Conservation (phyloP, 2,329 filamentous ascomycete species). For the Corinectria fuckeliana region DNA sequence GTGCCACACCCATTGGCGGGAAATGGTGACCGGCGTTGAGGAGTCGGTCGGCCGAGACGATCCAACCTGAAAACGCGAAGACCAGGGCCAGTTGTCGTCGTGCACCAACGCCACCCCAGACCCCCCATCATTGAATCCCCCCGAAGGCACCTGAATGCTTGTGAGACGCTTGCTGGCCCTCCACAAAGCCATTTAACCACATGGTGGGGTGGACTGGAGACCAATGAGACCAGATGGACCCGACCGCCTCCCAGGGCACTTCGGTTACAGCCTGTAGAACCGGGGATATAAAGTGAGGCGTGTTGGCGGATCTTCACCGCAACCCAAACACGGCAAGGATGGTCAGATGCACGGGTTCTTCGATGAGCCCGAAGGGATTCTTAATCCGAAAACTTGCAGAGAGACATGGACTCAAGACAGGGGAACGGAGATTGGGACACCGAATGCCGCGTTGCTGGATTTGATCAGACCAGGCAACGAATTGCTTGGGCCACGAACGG, state of each 20-base stretch:
- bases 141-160: neutral
- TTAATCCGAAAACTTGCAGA: neutral
- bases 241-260: neutral
- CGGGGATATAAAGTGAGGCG: neutral
- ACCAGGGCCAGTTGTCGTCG: neutral
- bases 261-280: neutral
- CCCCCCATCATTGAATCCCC: neutral
- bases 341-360: neutral
- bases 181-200: neutral
- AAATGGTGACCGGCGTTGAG: conserved; percentile 11
- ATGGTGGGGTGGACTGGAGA: neutral
- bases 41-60: conserved; percentile 9
- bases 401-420: neutral
- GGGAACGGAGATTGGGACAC: conserved; percentile 1
- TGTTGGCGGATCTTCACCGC: neutral
- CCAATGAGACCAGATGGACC: neutral
- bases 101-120: neutral
- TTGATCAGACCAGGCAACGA: neutral
- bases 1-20: conserved; percentile 5
- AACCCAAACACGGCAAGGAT: neutral
- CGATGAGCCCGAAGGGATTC: neutral
- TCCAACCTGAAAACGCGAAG: neutral
- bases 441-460: neutral
- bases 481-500: neutral
- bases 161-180: neutral